Evolutionary conservation across 768 basidiomycete species (phyloP), one percentile per base, ranked within the genome.

Genomic region (Tricholoma saponaceum): DNA sequence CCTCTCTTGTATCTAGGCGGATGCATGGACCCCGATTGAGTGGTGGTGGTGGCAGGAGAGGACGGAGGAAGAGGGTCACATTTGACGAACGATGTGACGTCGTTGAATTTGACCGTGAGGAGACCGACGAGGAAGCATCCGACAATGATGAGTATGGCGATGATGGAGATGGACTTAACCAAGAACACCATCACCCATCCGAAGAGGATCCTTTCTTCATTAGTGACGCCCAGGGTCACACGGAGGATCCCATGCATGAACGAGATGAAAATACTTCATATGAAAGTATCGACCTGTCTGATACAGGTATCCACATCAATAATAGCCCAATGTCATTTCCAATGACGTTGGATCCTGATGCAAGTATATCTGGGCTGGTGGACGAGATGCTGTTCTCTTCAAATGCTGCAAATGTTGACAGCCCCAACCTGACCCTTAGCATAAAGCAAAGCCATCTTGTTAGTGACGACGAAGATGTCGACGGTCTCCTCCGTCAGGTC

Each of bases 31-130:
- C 91, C 4, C 86, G 91, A 28, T 72, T 81, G 3, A 83, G 78
- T 54, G 79, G 76, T 23, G 77, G 76, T 22, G 55, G 52, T 51
- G 72, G 74, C 28, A 78, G 66, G 64, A 78, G 83, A 20, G 81
- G 83, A 63, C 78, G 83, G 26, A 71, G 88, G 59, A 93, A 92
- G 69, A 92, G 83, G 0, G 92, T 95, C 25, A 89, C 83, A 1
- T 95, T 89, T 57, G 81, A 87, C 67, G 87, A 90, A 60, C 79
- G 83, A 10, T 90, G 88, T 62, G 91, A 94, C 59, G 90, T 95
- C 10, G 70, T 92, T 28, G 90, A 92, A 66, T 92, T 90, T 66
- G 86, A 90, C 56, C 73, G 79, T 18, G 87, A 83, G 12, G 77
- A 76, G 50, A 50, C 68, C 12, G 70, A 69, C 6, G 68, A 69